Conservation (phyloP, 495 filamentous ascomycete species). For the Penicillium canescens region DNA sequence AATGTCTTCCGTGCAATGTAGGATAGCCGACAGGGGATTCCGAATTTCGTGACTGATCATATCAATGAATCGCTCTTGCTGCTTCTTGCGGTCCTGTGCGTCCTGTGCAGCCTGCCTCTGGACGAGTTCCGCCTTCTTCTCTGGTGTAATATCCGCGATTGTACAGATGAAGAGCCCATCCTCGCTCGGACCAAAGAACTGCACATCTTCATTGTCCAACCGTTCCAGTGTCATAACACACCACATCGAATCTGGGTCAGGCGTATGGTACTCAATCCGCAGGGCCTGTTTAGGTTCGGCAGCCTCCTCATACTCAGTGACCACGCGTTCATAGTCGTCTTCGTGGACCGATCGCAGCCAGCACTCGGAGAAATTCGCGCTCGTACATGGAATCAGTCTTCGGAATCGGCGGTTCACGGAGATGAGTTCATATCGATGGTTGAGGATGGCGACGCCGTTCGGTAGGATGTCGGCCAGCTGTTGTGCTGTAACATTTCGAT, state of each 20-base stretch:
- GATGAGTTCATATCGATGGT: conserved; percentile 16
- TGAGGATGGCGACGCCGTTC: conserved; percentile 25
- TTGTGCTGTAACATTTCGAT: conserved; percentile 19
- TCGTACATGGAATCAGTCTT: conserved; percentile 8
- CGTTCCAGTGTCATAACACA: conserved; percentile 15
- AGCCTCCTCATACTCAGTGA: conserved; percentile 7
- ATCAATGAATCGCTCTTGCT: conserved; percentile 84
- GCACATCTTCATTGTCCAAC: conserved; percentile 8
- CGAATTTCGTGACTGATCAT: conserved; percentile 88
- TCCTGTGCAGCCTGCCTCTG: conserved; percentile 64
- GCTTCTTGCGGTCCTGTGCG: conserved; percentile 64
- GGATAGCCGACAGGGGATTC: conserved; percentile 77
- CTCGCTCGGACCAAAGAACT: background rate
- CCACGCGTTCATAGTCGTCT: conserved; percentile 21
- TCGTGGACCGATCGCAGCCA: conserved; percentile 21
- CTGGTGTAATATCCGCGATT: conserved; percentile 42
- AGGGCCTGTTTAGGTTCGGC: background rate
- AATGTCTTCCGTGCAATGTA: conserved; percentile 82
- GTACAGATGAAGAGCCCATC: conserved; percentile 23
- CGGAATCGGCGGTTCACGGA: conserved; percentile 24
- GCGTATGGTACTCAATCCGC: conserved; percentile 24
- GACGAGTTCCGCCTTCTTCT: conserved; percentile 46
- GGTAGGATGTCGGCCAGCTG: conserved; percentile 31
- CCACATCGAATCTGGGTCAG: conserved; percentile 13
- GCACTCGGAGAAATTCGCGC: conserved; percentile 10